These are phyloP conservation scores for Debaryomyces prosopidis DNA, from an alignment of 805 yeast species.

Conservation along the genomic window DNA sequence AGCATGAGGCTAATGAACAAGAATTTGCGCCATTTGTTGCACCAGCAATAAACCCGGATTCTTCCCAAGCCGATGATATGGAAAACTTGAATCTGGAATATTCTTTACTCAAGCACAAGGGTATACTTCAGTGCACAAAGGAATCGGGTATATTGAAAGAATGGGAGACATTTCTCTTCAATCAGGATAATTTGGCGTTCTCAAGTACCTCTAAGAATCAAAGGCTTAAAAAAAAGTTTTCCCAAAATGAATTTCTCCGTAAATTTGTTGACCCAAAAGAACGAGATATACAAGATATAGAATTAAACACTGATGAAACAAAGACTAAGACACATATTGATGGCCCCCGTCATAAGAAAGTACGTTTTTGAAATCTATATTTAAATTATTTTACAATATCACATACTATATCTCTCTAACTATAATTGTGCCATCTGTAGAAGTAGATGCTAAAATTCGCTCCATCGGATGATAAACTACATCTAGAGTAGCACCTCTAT, in stretches of 20 bases:
- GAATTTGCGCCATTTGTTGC: constrained; percentile 41
- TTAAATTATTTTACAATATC: neutral
- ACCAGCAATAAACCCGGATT: constrained; percentile 9
- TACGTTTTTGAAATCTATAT: constrained; percentile 14
- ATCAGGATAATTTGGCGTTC: constrained; percentile 28
- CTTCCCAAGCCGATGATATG: neutral
- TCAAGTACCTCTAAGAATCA: constrained; percentile 21
- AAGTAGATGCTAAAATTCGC: constrained; percentile 46
- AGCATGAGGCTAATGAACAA: constrained; percentile 19
- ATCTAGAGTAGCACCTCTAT: constrained; percentile 60
- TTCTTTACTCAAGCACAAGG: constrained; percentile 23
- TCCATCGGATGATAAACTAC: constrained; percentile 52
- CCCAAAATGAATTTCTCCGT: constrained; percentile 19
- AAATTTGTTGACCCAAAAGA: constrained; percentile 9
- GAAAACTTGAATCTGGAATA: constrained; percentile 16
- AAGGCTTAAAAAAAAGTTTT: constrained; percentile 16
- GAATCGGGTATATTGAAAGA: constrained; percentile 5
- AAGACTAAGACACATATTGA: neutral
- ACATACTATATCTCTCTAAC: constrained; percentile 36
- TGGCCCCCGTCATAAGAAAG: constrained; percentile 12
- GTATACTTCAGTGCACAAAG: constrained; percentile 6
- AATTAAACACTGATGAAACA: neutral
- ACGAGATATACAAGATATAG: neutral
- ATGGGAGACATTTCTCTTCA: constrained; percentile 34
- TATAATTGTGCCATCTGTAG: constrained; percentile 58